Conservation (phyloP, 805 yeast genomes). For the Candida verbasci region DNA sequence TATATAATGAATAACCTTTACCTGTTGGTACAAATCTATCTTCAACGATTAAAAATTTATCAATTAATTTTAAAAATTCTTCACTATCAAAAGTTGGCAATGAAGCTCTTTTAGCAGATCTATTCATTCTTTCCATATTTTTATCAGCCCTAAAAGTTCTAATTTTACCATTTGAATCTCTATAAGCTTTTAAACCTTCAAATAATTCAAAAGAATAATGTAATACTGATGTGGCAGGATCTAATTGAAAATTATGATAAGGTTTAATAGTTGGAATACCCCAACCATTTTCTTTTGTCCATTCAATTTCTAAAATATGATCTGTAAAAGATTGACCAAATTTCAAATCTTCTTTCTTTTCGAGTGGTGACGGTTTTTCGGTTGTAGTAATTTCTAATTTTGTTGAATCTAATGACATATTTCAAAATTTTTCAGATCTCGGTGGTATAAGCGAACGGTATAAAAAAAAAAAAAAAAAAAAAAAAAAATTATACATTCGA, state of each 20-base stretch:
- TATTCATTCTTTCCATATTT: conserved; percentile 89
- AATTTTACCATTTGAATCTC: conserved; percentile 54
- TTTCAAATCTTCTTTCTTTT: conserved; percentile 37
- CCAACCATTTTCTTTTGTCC: conserved; percentile 82
- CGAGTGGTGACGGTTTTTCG: conserved; percentile 29
- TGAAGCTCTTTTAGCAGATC: conserved; percentile 83
- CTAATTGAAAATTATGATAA: conserved; percentile 68
- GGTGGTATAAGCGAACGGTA: background rate
- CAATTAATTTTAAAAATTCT: conserved; percentile 70
- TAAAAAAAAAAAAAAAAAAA: background rate
- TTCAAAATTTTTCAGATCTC: background rate
- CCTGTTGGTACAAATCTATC: conserved; percentile 76
- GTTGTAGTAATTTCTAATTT: conserved; percentile 34
- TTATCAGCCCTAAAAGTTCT: conserved; percentile 87
- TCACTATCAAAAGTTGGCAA: conserved; percentile 82
- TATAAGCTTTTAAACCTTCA: conserved; percentile 94
- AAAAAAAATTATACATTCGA: too few species aligned
- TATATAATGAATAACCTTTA: conserved; percentile 84
- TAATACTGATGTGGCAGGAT: conserved; percentile 87
- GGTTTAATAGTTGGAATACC: conserved; percentile 83
- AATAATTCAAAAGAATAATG: conserved; percentile 94
- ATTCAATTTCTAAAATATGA: conserved; percentile 85
- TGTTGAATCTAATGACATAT: conserved; percentile 29
- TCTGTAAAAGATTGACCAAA: conserved; percentile 63
- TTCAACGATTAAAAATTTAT: conserved; percentile 72